Evolutionary conservation across 2,329 filamentous ascomycete species (phyloP).

Genomic region (Stagonosporopsis vannaccii): DNA sequence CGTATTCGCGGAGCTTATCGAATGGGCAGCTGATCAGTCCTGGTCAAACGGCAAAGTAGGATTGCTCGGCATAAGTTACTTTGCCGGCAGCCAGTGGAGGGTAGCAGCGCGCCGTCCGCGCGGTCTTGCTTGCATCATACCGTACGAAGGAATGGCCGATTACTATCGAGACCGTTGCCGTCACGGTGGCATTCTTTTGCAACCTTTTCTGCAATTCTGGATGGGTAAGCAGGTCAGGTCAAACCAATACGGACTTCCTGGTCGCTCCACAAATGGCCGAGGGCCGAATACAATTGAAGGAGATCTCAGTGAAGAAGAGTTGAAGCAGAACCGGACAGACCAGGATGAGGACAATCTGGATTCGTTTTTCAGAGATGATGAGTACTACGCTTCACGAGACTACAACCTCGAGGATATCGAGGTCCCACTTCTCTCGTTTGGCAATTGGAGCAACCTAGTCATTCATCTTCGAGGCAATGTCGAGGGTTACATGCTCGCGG

Average conservation of each 20-base stretch:
- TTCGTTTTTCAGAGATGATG: background rate
- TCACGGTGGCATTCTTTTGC: background rate
- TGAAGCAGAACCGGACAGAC: background rate
- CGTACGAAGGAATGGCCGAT: background rate
- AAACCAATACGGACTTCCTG: background rate
- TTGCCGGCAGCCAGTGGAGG: background rate
- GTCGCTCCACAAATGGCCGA: background rate
- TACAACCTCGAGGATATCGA: background rate
- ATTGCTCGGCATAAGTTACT: background rate
- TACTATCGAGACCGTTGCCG: background rate
- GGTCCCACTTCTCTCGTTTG: background rate
- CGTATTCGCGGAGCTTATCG: background rate
- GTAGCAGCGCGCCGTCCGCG: background rate
- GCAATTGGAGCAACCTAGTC: background rate
- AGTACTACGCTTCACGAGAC: background rate
- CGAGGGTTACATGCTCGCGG: background rate
- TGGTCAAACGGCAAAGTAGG: background rate
- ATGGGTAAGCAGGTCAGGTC: background rate
- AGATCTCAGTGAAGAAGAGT: background rate
- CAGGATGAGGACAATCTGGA: background rate
- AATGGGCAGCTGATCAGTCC: background rate
- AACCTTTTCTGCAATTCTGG: background rate
- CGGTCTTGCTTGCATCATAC: background rate
- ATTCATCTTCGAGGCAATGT: background rate
- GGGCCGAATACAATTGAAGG: background rate